Percentiles rank a stretch among this genome's conserved stretches.
Evolutionary conservation across 805 yeast species (phyloP).

Genomic region (Pichia pseudocactophila): DNA sequence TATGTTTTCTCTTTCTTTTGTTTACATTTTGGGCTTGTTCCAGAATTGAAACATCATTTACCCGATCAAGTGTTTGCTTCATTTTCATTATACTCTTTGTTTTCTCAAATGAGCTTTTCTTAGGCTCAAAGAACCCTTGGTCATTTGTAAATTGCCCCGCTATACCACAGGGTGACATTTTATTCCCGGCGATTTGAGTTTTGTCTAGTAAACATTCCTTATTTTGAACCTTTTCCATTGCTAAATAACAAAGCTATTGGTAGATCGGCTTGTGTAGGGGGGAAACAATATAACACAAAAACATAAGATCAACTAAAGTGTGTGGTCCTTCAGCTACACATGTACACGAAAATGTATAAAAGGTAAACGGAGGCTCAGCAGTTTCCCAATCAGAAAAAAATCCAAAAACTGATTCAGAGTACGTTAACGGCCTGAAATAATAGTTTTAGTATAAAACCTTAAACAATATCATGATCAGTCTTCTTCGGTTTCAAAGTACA

Average conservation of each 20-base stretch:
- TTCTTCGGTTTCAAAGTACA: constrained; percentile 27
- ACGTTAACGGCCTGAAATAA: too few species aligned
- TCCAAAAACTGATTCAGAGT: too few species aligned
- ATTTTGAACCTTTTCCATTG: background rate
- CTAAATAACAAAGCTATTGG: too few species aligned
- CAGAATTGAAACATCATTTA: constrained; percentile 5
- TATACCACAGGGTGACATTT: background rate
- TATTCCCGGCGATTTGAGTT: background rate
- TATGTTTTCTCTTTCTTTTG: constrained; percentile 1
- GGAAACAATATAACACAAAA: too few species aligned
- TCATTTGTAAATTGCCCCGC: background rate
- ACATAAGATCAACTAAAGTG: too few species aligned
- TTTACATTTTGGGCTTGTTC: constrained; percentile 7
- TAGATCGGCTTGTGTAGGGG: too few species aligned
- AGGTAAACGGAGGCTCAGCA: too few species aligned
- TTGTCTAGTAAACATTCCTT: background rate
- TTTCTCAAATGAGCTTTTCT: background rate
- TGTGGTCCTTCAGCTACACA: too few species aligned
- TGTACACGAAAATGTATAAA: too few species aligned
- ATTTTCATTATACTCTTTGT: background rate
- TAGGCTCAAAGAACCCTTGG: background rate
- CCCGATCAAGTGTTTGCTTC: background rate
- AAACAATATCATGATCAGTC: too few species aligned
- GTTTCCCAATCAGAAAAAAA: too few species aligned
- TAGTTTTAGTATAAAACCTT: too few species aligned